Percentiles rank a stretch among this genome's conserved stretches.
Evolutionary conservation across 371 early-diverging fungal genomes (phyloP).

Genomic region (Paraphysoderma sedebokerense): DNA sequence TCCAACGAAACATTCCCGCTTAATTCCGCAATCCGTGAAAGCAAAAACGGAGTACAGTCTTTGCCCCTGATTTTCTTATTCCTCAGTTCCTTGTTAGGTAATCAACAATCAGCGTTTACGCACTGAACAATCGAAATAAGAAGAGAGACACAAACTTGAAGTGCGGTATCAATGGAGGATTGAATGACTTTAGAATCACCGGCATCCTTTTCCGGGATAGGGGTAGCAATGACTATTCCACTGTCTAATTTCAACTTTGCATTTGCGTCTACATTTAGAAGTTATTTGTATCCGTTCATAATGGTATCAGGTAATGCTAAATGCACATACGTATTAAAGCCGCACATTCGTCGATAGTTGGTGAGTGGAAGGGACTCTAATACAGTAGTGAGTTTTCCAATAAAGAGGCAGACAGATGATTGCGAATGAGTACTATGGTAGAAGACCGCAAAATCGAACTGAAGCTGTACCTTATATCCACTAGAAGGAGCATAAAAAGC

Average conservation of each 20-base stretch:
- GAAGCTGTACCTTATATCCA: constrained; percentile 46
- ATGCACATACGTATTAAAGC: constrained; percentile 29
- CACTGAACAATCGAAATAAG: not conserved
- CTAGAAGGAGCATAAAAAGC: constrained; percentile 73
- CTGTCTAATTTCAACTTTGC: constrained; percentile 38
- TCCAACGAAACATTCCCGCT: constrained; percentile 62
- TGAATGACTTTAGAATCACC: constrained; percentile 42
- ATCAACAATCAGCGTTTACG: not conserved
- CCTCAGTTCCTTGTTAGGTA: constrained; percentile 9
- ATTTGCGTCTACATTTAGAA: constrained; percentile 34
- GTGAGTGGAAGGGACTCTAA: constrained; percentile 42
- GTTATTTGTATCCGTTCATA: not conserved
- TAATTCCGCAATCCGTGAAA: constrained; percentile 56
- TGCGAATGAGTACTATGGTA: not conserved
- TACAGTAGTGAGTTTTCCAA: not conserved
- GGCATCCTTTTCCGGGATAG: constrained; percentile 59
- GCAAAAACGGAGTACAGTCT: constrained; percentile 76
- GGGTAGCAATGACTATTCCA: constrained; percentile 77
- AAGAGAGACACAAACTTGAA: constrained; percentile 24
- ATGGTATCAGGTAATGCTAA: not conserved
- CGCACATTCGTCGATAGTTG: constrained; percentile 43
- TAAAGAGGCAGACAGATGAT: not conserved
- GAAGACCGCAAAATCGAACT: not conserved
- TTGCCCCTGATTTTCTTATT: constrained; percentile 51
- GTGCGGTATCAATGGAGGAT: constrained; percentile 43